Conservation (phyloP, 2,329 filamentous ascomycete species). For the Penicillium glabrum region DNA sequence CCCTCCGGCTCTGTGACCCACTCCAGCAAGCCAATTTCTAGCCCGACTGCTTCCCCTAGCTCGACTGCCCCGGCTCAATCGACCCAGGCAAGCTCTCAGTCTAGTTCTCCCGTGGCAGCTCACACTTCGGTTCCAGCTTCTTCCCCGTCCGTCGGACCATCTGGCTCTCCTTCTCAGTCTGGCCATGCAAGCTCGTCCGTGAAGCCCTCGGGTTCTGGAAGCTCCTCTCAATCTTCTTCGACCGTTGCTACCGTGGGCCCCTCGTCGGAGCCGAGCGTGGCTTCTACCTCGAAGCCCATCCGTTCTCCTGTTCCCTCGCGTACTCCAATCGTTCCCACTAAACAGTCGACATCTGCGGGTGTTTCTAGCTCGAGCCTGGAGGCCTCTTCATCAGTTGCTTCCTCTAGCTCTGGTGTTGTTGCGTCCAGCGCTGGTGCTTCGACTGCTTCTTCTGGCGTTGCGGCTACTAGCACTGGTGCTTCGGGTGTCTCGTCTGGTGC, state of each 20-base stretch:
- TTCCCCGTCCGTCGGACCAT: not conserved
- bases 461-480: not conserved
- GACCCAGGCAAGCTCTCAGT: not conserved
- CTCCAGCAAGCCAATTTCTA: slow-evolving; percentile 8
- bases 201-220: not conserved
- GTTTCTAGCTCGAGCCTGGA: slow-evolving; percentile 5
- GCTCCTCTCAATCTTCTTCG: not conserved
- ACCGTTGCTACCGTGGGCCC: not conserved
- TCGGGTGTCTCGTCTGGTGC: not conserved
- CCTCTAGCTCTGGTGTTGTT: slow-evolving; percentile 1
- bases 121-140: not conserved
- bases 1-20: not conserved
- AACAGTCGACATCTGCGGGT: slow-evolving; percentile 1
- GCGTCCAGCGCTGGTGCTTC: not conserved
- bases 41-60: not conserved
- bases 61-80: not conserved
- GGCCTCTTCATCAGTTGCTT: not conserved
- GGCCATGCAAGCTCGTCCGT: not conserved
- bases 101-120: not conserved
- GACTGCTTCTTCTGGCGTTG: not conserved
- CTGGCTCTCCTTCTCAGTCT: not conserved
- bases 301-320: not conserved
- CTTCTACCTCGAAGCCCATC: not conserved
- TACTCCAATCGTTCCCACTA: not conserved
- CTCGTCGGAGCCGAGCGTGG: slow-evolving; percentile 4